A percentile compares a stretch with the other conserved stretches of the same genome.
phyloP scores from a whole-genome alignment of 768 basidiomycete species.

The Chalciporus pseudorubinellus region DNA sequence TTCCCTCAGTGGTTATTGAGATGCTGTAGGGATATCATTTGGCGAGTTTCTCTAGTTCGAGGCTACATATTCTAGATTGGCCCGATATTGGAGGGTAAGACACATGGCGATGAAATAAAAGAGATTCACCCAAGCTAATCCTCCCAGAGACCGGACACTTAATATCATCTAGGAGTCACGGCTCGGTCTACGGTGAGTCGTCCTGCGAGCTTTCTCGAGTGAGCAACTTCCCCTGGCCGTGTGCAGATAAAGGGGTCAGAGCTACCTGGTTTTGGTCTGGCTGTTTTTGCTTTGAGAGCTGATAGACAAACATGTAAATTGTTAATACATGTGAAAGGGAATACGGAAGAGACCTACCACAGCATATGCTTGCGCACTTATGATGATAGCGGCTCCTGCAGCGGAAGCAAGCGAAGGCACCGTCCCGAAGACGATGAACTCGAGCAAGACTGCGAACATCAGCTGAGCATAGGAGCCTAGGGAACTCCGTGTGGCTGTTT shows the following conservation, averaged over 20 bases:
- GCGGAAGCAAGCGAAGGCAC: conserved; percentile 57
- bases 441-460: conserved; percentile 64
- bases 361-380: conserved; percentile 28
- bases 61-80: not conserved
- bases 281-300: conserved; percentile 6
- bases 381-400: conserved; percentile 63
- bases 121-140: no score
- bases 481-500: conserved; percentile 61
- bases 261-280: not conserved
- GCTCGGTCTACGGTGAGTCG: not conserved
- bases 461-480: conserved; percentile 63
- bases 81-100: not conserved
- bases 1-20: no score
- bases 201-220: not conserved
- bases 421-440: conserved; percentile 62
- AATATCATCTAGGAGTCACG: not conserved
- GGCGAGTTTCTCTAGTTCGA: no score
- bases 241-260: not conserved
- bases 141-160: not conserved
- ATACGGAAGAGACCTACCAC: conserved; percentile 1
- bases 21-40: no score
- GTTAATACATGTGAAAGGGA: not conserved
- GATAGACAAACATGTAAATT: not conserved
- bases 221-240: not conserved
- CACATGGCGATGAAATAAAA: not conserved